These are phyloP conservation scores for Fraxinus cuspidata DNA, from an alignment of 257 asterid species.

Conservation along the genomic window DNA sequence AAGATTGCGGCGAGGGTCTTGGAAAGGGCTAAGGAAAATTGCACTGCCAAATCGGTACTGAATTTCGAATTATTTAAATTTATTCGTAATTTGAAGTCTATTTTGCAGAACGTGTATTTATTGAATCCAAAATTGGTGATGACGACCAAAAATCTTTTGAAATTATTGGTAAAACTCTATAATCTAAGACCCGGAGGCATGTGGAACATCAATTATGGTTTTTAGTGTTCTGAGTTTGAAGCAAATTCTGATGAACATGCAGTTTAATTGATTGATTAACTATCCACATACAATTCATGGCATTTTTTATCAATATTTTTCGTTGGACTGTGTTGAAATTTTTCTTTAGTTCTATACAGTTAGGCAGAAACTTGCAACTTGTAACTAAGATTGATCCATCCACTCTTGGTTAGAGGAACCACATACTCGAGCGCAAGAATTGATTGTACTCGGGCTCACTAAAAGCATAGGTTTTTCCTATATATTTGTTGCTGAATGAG, in stretches of 20 bases:
- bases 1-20: conserved; percentile 60
- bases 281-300: not conserved
- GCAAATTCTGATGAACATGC: not conserved
- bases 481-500: not conserved
- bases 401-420: not conserved
- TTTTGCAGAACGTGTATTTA: too few species aligned
- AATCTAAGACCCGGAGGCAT: too few species aligned
- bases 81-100: too few species aligned
- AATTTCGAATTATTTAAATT: not conserved
- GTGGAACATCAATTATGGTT: not conserved
- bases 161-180: too few species aligned
- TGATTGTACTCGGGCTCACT: too few species aligned
- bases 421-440: not conserved
- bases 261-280: not conserved
- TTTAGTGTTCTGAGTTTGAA: not conserved
- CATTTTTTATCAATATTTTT: not conserved
- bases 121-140: too few species aligned
- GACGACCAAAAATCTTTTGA: too few species aligned
- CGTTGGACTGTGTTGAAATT: not conserved
- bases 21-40: conserved; percentile 63
- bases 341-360: not conserved
- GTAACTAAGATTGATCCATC: not conserved
- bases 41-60: conserved; percentile 63
- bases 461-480: not conserved
- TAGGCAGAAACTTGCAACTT: not conserved